Evolutionary conservation across 352 stramenopile species (phyloP), one percentile per base, ranked within the genome.

Genomic region (Globisporangium heterothallicum): DNA sequence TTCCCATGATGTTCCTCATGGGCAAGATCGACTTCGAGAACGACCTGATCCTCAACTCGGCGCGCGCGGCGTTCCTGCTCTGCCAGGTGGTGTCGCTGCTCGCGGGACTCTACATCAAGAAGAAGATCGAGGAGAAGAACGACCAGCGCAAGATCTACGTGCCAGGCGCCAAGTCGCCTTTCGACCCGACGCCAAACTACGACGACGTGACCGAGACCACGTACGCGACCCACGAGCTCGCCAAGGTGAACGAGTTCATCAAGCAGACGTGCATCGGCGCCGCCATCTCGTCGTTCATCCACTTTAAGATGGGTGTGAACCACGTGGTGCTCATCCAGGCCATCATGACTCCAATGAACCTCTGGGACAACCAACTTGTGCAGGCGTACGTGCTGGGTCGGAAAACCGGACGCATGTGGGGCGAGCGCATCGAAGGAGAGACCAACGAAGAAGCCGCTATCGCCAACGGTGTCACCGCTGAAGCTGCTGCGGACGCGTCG

Each of bases 1-100:
- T 92, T 63, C 82, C 79, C 42, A 76, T 92, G 77, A 85, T 92
- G 47, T 91, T 87, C 66, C 57, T 92, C 45, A 92, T 92, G 78
- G 74, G 74, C 48, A 90, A 92, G 56, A 75, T 92, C 42, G 79
- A 92, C 63, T 92, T 90, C 57, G 82, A 92, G 63, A 86, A 88
- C 64, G 54, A 68, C 44, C 19, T 59, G 14, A 86, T 83, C 49
- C 68, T 90, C 12, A 68, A 82, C 57, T 58, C 66, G 4, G 81
- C 82, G 42, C 82, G 82, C 43, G 79, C 55, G 16, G 72, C 75
- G 42, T 92, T 88, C 63, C 46, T 87, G 6, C 55, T 82, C 38
- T 80, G 70, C 46, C 82, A 92, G 44, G 45, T 71, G 9, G 58
- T 74, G 24, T 80, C 79, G 41, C 58, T 92, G 24, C 63, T 84